A percentile compares a stretch with the other conserved stretches of the same genome.
Conservation (phyloP, 495 filamentous ascomycete genomes). For the Penicillium herquei region DNA sequence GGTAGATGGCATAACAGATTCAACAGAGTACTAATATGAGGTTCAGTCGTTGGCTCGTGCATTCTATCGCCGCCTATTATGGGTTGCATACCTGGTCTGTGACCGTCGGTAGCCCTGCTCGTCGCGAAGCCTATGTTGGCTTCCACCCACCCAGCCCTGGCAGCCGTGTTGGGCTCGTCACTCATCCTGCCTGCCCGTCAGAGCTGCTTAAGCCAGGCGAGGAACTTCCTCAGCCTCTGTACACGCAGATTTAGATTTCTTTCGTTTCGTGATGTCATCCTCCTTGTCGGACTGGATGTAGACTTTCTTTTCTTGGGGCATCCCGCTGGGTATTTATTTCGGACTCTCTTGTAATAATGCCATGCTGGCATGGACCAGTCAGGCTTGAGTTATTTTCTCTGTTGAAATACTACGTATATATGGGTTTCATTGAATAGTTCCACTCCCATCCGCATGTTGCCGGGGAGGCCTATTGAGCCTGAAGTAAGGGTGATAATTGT, state of each 20-base stretch:
- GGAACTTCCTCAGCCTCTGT: conserved; percentile 59
- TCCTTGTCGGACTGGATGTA: neutral
- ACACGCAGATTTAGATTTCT: conserved; percentile 52
- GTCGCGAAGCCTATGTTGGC: conserved; percentile 88
- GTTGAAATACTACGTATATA: neutral
- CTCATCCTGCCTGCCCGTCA: conserved; percentile 24
- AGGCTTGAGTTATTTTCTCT: neutral
- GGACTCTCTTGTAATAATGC: neutral
- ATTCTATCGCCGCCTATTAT: conserved; percentile 91
- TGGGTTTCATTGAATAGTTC: neutral
- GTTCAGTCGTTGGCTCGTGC: conserved; percentile 83
- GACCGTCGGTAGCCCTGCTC: conserved; percentile 69
- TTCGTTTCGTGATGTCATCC: neutral
- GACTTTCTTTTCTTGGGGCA: neutral
- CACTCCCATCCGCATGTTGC: neutral
- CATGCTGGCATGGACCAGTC: neutral
- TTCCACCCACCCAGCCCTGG: conserved; percentile 46
- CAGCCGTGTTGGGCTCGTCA: conserved; percentile 28
- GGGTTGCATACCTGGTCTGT: conserved; percentile 82
- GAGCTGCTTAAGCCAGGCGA: conserved; percentile 41
- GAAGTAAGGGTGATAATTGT: too few species aligned
- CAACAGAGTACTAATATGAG: conserved; percentile 6
- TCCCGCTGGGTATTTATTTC: neutral
- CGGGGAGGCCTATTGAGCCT: neutral
- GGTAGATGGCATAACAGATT: neutral